Evolutionary conservation across 768 basidiomycete species (phyloP).

Genomic region (Serendipita vermifera): DNA sequence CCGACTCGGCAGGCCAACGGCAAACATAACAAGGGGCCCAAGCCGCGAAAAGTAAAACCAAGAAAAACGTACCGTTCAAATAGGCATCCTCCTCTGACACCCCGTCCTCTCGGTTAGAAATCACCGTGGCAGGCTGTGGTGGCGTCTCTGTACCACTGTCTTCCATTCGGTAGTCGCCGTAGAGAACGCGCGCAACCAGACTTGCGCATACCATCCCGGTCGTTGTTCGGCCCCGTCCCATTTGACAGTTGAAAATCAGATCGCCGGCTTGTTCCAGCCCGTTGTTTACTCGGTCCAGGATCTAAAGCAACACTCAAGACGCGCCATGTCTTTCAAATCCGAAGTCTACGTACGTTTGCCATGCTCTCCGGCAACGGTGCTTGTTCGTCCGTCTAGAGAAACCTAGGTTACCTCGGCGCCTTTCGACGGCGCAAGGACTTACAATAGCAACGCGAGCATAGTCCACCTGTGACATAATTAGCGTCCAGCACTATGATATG

Average conservation of each 20-base stretch:
- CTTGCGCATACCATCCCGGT: constrained; percentile 92
- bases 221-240: constrained; percentile 76
- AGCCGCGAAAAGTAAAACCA: too few species aligned
- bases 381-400: constrained; percentile 83
- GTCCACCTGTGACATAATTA: constrained; percentile 44
- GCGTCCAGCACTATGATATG: constrained; percentile 11
- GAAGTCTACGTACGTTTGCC: not conserved
- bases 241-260: constrained; percentile 94
- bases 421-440: constrained; percentile 19
- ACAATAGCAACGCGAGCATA: constrained; percentile 87
- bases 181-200: constrained; percentile 62
- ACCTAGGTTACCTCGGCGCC: not conserved
- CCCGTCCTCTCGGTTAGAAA: constrained; percentile 57
- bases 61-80: constrained; percentile 47
- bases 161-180: constrained; percentile 8
- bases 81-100: constrained; percentile 82
- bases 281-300: constrained; percentile 54
- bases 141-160: constrained; percentile 18
- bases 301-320: constrained; percentile 49
- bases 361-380: constrained; percentile 65
- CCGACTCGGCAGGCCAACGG: too few species aligned
- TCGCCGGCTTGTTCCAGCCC: constrained; percentile 51
- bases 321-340: too few species aligned
- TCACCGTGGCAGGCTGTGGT: constrained; percentile 31
- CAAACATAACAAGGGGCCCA: too few species aligned